Percentiles rank a stretch among this genome's conserved stretches.
Conservation (phyloP, 768 basidiomycete genomes). For the Lyophyllum semitale region DNA sequence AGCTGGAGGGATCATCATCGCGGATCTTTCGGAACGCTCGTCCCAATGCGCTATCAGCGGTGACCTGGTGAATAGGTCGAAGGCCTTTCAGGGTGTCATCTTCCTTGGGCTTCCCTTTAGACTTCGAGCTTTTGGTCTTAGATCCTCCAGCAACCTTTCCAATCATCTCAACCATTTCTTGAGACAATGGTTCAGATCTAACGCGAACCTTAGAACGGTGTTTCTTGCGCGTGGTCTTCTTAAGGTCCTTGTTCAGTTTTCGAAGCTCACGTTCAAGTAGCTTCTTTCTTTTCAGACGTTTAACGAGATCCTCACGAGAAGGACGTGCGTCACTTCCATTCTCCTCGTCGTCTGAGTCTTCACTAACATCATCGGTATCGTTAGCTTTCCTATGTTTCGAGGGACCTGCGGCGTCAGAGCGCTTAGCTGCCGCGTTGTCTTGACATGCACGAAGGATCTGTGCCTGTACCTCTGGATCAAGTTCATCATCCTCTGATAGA, state of each 20-base stretch:
- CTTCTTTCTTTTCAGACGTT: background rate
- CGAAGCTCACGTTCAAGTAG: background rate
- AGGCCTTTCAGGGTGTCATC: background rate
- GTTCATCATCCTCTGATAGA: background rate
- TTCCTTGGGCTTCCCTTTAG: background rate
- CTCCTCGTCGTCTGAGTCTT: background rate
- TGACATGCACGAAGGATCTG: background rate
- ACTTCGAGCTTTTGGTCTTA: background rate
- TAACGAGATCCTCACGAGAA: background rate
- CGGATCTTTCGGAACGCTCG: background rate
- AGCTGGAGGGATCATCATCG: background rate
- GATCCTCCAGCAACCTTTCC: background rate
- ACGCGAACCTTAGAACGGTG: background rate
- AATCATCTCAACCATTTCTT: background rate
- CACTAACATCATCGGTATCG: background rate
- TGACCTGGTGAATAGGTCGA: background rate
- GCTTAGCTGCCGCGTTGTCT: background rate
- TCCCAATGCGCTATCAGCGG: background rate
- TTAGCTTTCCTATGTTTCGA: background rate
- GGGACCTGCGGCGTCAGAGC: background rate
- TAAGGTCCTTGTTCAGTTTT: background rate
- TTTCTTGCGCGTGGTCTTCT: background rate
- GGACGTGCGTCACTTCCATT: background rate
- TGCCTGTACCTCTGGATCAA: constrained; percentile 2
- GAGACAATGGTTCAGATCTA: background rate